phyloP scores from a whole-genome alignment of 1,284 basidiomycete genomes.

The Malassezia slooffiae region DNA sequence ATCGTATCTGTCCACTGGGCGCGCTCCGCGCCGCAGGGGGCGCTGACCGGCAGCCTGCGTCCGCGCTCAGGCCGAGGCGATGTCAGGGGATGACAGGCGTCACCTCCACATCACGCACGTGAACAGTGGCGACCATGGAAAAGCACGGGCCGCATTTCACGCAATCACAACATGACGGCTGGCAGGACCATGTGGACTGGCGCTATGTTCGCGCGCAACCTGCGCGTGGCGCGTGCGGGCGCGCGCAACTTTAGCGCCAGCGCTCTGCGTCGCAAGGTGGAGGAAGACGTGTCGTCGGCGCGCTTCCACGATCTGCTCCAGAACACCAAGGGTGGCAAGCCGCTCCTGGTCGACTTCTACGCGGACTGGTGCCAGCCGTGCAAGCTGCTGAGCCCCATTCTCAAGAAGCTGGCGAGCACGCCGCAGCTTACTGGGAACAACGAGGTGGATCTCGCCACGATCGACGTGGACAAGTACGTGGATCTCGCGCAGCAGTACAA shows the following conservation, averaged over 20 bases:
- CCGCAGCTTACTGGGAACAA: slow-evolving; percentile 18
- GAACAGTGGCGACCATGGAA: too few species aligned
- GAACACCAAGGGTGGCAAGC: slow-evolving; percentile 2
- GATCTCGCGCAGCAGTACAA: slow-evolving; percentile 23
- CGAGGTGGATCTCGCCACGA: slow-evolving; percentile 22
- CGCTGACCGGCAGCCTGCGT: too few species aligned
- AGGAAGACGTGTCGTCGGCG: slow-evolving; percentile 10
- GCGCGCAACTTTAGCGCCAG: slow-evolving; percentile 5
- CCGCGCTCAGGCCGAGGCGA: too few species aligned
- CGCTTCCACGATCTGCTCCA: slow-evolving; percentile 8
- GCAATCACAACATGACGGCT: too few species aligned
- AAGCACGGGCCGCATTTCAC: too few species aligned
- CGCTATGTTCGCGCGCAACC: not conserved
- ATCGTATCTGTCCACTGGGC: too few species aligned
- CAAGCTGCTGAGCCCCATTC: slow-evolving; percentile 29
- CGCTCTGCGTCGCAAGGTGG: slow-evolving; percentile 2
- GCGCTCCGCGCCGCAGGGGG: too few species aligned
- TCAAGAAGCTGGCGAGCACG: slow-evolving; percentile 20
- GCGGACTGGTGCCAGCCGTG: slow-evolving; percentile 36
- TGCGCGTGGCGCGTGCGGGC: not conserved
- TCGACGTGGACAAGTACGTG: slow-evolving; percentile 28
- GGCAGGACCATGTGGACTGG: too few species aligned
- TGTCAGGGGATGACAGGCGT: too few species aligned
- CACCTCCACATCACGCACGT: too few species aligned
- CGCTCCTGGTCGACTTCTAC: slow-evolving; percentile 30